Conservation (phyloP, 192 early-diverging fungal species). For the Coemansia sp. region DNA sequence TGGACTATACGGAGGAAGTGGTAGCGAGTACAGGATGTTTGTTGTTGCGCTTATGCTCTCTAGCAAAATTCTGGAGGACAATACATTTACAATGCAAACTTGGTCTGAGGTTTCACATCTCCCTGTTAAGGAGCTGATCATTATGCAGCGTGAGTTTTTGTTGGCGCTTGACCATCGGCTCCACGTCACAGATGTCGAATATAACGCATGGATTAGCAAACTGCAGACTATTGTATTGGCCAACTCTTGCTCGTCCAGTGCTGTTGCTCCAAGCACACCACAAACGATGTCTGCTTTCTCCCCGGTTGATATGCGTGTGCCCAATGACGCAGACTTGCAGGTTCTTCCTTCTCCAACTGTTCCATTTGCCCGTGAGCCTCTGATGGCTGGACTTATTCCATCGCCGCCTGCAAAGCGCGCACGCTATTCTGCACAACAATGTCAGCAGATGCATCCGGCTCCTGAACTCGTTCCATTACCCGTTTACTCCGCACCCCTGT, state of each 20-base stretch:
- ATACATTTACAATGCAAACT: conserved; percentile 87
- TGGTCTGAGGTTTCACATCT: conserved; percentile 86
- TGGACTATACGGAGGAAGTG: conserved; percentile 45
- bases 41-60: conserved; percentile 83
- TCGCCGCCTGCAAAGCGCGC: conserved; percentile 50
- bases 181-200: conserved; percentile 68
- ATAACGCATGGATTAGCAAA: conserved; percentile 64
- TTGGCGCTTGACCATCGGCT: conserved; percentile 71
- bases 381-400: conserved; percentile 18
- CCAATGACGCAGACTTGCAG: conserved; percentile 29
- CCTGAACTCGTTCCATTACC: conserved; percentile 29
- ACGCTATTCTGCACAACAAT: conserved; percentile 10
- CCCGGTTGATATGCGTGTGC: conserved; percentile 14
- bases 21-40: conserved; percentile 80
- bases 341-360: conserved; percentile 44
- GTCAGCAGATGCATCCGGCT: background rate
- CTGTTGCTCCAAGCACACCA: conserved; percentile 12
- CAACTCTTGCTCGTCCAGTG: conserved; percentile 8
- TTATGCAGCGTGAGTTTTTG: conserved; percentile 87
- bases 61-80: conserved; percentile 86
- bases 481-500: conserved; percentile 10
- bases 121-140: conserved; percentile 74
- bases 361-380: conserved; percentile 24
- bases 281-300: conserved; percentile 8
- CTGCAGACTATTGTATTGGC: conserved; percentile 42